Evolutionary conservation across 2,329 filamentous ascomycete species (phyloP).

Genomic region (Penicillium oxalicum): DNA sequence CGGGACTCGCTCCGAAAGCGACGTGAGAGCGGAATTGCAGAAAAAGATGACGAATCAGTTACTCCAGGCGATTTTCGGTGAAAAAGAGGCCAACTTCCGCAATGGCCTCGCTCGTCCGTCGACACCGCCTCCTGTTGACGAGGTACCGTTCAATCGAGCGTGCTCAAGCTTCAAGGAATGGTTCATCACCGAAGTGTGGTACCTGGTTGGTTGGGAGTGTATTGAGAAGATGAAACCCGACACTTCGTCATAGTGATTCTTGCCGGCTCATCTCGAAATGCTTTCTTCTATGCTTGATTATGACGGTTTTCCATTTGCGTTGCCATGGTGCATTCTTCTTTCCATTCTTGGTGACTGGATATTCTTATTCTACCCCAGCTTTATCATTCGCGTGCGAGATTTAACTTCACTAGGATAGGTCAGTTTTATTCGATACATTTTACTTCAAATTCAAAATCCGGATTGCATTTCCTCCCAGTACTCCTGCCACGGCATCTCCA

Average conservation of each 20-base stretch:
- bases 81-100: slow-evolving; percentile 28
- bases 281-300: too few relatives aligned
- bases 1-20: too few relatives aligned
- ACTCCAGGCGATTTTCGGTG: slow-evolving; percentile 38
- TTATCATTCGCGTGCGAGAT: too few relatives aligned
- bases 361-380: too few relatives aligned
- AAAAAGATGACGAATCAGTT: slow-evolving; percentile 26
- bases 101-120: slow-evolving; percentile 21
- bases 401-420: too few relatives aligned
- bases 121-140: slow-evolving; percentile 15
- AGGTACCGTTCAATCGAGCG: slow-evolving; percentile 5
- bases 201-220: slow-evolving; percentile 52
- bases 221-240: slow-evolving; percentile 7
- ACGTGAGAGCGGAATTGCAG: slow-evolving; percentile 30
- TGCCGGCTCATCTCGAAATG: too few relatives aligned
- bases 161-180: slow-evolving; percentile 44
- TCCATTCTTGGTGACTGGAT: too few relatives aligned
- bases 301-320: too few relatives aligned
- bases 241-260: too few relatives aligned
- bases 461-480: slow-evolving; percentile 43
- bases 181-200: slow-evolving; percentile 54
- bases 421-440: background rate
- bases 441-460: slow-evolving; percentile 36
- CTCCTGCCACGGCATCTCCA: slow-evolving; percentile 26
- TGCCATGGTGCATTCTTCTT: too few relatives aligned